phyloP scores from a whole-genome alignment of 2,329 filamentous ascomycete species.

The Colletotrichum gloeosporioides region DNA sequence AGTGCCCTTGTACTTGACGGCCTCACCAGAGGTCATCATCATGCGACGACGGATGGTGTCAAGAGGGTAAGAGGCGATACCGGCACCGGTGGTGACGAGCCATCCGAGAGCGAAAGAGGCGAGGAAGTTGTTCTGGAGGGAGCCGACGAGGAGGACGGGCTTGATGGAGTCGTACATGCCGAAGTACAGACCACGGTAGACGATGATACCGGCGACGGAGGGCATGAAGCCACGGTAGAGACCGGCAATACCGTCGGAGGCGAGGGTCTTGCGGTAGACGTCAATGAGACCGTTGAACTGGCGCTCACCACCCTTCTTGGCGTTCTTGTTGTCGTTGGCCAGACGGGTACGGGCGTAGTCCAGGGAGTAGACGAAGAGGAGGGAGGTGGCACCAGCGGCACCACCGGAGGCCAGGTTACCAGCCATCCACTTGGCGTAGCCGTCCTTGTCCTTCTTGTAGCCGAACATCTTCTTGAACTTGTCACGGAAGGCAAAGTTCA shows the following conservation, averaged over 20 bases:
- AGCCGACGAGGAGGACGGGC: conserved; percentile 92
- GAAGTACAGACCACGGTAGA: conserved; percentile 99
- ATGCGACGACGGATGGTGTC: conserved; percentile 99
- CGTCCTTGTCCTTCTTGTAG: conserved; percentile 99
- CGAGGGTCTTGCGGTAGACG: conserved; percentile 99
- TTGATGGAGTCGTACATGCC: conserved; percentile 99
- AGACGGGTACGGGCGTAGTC: conserved; percentile 99
- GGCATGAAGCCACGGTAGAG: conserved; percentile 99
- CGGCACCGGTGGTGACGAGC: conserved; percentile 99
- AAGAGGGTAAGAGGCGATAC: conserved; percentile 99
- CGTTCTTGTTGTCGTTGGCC: conserved; percentile 99
- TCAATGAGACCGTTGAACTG: conserved; percentile 99
- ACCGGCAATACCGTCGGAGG: conserved; percentile 97
- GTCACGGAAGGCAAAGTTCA: conserved; percentile 99
- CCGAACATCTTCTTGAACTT: conserved; percentile 99
- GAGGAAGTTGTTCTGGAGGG: conserved; percentile 97
- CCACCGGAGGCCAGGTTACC: conserved; percentile 99
- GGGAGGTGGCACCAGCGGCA: conserved; percentile 99
- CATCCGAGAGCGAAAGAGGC: conserved; percentile 99
- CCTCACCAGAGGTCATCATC: conserved; percentile 99
- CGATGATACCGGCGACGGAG: conserved; percentile 97
- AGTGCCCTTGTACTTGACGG: conserved; percentile 99
- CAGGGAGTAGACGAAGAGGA: conserved; percentile 99
- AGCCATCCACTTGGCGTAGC: conserved; percentile 98
- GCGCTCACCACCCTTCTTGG: conserved; percentile 95